Evolutionary conservation across 352 stramenopile genomes (phyloP), one percentile per base, ranked within the genome.

Genomic region (Plasmopara halstedii): DNA sequence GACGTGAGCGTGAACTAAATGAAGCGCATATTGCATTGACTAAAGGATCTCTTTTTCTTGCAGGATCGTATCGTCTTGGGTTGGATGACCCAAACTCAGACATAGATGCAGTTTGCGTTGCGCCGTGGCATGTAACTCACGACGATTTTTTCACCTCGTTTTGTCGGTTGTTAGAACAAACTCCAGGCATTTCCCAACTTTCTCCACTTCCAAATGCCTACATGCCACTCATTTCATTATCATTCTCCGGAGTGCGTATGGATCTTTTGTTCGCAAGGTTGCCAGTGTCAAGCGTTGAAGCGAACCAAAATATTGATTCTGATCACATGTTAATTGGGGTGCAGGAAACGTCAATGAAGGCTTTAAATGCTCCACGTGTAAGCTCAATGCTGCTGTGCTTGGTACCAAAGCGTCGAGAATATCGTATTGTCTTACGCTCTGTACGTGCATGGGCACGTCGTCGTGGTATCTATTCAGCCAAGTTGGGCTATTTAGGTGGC

Each of bases 381-480:
- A 98, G 94, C 25, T 98, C 97, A 39, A 88, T 98, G 48, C 83
- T 99, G 50, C 64, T 96, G 5, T 91, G 85, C 10, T 65, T 98
- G 13, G 91, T 98, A 21, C 76, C 75, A 7, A 90, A 84, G 14
- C 89, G 83, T 33, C 77, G 61, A 15, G 73, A 83, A 14, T 98
- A 98, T 70, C 73, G 97, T 8, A 79, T 87, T 18, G 74, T 91
- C 15, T 37, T 86, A 32, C 69, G 73, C 42, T 74, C 79, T n/a
- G 73, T 88, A 14, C 76, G 79, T 21, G 62, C 73, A n/a, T 91
- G 74, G 76, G 79, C 76, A 10, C 73, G 74, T 35, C 73, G 80
- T 42, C 84, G 96, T 33, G 96, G 96, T 21, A 81, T 99, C 40
- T 99, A 99, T 59, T 97, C 83, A 15, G 97, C 98, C 43, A 96